Evolutionary conservation across 2,329 filamentous ascomycete species (phyloP).

Genomic region (Shiraia bambusicola): DNA sequence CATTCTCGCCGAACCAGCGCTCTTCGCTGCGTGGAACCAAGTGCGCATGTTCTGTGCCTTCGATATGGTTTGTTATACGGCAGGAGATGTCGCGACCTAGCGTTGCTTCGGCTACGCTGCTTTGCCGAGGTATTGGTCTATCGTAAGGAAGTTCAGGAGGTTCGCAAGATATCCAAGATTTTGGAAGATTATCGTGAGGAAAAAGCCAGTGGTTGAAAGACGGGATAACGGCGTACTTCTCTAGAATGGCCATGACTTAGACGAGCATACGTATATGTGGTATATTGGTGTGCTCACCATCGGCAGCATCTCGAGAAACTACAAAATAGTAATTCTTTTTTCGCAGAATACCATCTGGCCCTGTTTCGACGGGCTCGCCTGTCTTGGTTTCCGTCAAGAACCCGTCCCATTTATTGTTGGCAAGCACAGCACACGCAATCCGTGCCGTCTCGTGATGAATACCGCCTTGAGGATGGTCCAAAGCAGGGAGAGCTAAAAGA

Average conservation of each 20-base stretch:
- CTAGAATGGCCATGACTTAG: no score
- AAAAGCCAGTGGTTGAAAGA: no score
- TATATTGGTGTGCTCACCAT: neutral
- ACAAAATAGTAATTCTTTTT: neutral
- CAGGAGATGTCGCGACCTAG: slow-evolving; percentile 15
- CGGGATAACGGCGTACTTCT: no score
- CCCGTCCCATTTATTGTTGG: no score
- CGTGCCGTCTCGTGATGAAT: no score
- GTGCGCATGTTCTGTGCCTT: slow-evolving; percentile 22
- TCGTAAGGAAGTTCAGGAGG: slow-evolving; percentile 2
- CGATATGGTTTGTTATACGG: slow-evolving; percentile 18
- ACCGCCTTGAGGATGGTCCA: no score
- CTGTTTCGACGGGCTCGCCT: no score
- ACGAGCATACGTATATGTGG: neutral
- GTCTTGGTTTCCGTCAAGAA: no score
- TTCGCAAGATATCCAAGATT: slow-evolving; percentile 7
- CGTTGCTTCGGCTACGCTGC: slow-evolving; percentile 4
- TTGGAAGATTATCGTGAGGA: no score
- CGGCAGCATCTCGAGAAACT: neutral
- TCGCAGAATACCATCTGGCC: no score
- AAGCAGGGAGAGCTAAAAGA: no score
- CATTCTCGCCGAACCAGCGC: slow-evolving; percentile 22
- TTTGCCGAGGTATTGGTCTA: slow-evolving; percentile 5
- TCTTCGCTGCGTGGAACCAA: slow-evolving; percentile 18
- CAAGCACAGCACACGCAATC: no score